phyloP scores from a whole-genome alignment of 2,329 filamentous ascomycete species.

The Claviceps cyperi region DNA sequence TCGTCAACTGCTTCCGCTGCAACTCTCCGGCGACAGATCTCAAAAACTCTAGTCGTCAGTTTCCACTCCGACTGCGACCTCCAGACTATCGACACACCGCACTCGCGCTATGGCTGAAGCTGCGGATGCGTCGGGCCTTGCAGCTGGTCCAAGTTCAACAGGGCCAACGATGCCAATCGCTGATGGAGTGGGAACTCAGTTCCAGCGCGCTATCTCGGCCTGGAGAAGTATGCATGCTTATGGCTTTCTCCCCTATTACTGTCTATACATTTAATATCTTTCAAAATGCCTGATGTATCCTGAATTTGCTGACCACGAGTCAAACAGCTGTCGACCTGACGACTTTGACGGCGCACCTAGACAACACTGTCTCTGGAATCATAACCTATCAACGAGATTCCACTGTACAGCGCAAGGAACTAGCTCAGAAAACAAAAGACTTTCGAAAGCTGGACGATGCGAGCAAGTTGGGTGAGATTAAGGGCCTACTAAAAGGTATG shows the following conservation, averaged over 20 bases:
- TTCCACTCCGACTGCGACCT: background rate
- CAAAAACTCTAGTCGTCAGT: too few species aligned
- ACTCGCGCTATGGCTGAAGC: conserved; percentile 18
- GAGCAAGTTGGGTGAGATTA: conserved; percentile 75
- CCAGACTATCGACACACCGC: background rate
- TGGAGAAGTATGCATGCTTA: conserved; percentile 62
- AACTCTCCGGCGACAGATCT: too few species aligned
- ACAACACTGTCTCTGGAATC: conserved; percentile 89
- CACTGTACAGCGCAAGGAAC: conserved; percentile 88
- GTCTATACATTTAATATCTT: too few species aligned
- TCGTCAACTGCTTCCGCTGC: too few species aligned
- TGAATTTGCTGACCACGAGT: background rate
- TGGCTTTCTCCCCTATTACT: background rate
- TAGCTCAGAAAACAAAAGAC: conserved; percentile 98
- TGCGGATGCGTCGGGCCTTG: conserved; percentile 15
- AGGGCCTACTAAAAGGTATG: conserved; percentile 70
- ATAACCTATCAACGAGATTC: conserved; percentile 87
- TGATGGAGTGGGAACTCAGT: conserved; percentile 65
- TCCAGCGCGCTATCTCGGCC: conserved; percentile 87
- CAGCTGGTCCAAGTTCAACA: conserved; percentile 11
- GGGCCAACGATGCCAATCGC: conserved; percentile 16
- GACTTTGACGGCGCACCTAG: conserved; percentile 68
- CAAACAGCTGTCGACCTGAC: conserved; percentile 69
- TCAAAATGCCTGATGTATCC: too few species aligned
- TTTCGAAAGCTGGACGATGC: conserved; percentile 88